phyloP scores from a whole-genome alignment of 148 eudicot genomes.

The Vaccinium darrowii region DNA sequence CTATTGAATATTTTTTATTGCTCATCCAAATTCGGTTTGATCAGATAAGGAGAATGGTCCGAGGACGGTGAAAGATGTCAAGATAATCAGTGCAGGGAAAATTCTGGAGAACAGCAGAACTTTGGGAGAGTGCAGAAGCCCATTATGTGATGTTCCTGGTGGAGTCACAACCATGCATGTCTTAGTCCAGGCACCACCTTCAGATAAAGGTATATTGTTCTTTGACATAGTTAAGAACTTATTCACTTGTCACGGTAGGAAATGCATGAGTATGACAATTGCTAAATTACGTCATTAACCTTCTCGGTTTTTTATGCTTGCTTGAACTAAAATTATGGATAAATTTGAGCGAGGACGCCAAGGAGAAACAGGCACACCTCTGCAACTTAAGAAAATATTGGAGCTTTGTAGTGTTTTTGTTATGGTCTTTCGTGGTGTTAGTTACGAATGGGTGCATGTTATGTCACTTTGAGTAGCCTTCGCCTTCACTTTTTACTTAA shows the following conservation, averaged over 20 bases:
- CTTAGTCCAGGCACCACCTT: constrained; percentile 53
- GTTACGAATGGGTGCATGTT: neutral
- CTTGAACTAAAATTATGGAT: neutral
- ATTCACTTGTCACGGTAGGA: neutral
- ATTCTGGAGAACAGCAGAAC: constrained; percentile 61
- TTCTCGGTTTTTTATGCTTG: neutral
- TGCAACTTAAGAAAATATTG: neutral
- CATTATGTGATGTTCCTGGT: constrained; percentile 55
- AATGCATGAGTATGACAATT: neutral
- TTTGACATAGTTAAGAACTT: neutral
- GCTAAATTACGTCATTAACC: neutral
- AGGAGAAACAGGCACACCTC: neutral
- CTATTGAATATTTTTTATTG: neutral
- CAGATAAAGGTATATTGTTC: constrained; percentile 41
- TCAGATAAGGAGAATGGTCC: constrained; percentile 63
- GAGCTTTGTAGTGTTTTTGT: neutral
- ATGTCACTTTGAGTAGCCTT: too few relatives aligned
- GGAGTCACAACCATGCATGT: constrained; percentile 68
- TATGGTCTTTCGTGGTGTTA: neutral
- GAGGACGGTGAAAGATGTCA: constrained; percentile 53
- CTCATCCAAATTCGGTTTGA: constrained; percentile 11
- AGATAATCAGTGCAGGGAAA: constrained; percentile 61
- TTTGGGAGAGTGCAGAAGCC: constrained; percentile 55
- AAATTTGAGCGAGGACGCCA: neutral
- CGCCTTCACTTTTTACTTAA: too few relatives aligned